A percentile compares a stretch with the other conserved stretches of the same genome.
phyloP scores from a whole-genome alignment of 1,139 yeast species.

The Geotrichum aggregatum region DNA sequence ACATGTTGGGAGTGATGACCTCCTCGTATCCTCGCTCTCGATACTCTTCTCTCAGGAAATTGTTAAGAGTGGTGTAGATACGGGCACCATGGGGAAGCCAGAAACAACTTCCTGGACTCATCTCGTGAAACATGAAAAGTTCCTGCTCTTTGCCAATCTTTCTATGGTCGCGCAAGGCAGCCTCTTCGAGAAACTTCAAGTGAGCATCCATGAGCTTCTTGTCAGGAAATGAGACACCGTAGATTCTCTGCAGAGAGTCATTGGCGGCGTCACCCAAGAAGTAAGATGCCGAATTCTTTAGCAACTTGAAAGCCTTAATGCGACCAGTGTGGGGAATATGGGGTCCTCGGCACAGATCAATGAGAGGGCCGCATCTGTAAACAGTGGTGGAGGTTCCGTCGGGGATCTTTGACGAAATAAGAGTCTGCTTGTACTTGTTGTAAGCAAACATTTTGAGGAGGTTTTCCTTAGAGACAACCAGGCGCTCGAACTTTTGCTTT shows the following conservation, averaged over 20 bases:
- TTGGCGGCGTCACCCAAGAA: conserved; percentile 90
- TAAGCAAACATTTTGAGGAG: conserved; percentile 88
- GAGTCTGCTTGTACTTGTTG: conserved; percentile 90
- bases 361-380: conserved; percentile 95
- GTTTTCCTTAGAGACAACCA: conserved; percentile 87
- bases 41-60: conserved; percentile 75
- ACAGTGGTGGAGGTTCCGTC: conserved; percentile 96
- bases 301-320: conserved; percentile 87
- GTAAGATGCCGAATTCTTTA: conserved; percentile 95
- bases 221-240: conserved; percentile 98
- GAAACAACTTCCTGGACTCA: conserved; percentile 95
- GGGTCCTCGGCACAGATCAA: conserved; percentile 97
- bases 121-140: conserved; percentile 86
- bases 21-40: conserved; percentile 91
- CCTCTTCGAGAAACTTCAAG: conserved; percentile 91
- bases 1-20: conserved; percentile 97
- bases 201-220: conserved; percentile 95
- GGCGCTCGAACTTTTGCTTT: conserved; percentile 92
- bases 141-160: conserved; percentile 96
- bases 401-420: conserved; percentile 84
- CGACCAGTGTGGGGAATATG: conserved; percentile 97
- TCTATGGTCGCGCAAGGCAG: conserved; percentile 95
- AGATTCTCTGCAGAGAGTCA: conserved; percentile 94
- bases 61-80: conserved; percentile 81
- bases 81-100: conserved; percentile 99